Percentiles rank a stretch among this genome's conserved stretches.
phyloP scores from a whole-genome alignment of 257 asterid genomes.

The Capsicum chinense region DNA sequence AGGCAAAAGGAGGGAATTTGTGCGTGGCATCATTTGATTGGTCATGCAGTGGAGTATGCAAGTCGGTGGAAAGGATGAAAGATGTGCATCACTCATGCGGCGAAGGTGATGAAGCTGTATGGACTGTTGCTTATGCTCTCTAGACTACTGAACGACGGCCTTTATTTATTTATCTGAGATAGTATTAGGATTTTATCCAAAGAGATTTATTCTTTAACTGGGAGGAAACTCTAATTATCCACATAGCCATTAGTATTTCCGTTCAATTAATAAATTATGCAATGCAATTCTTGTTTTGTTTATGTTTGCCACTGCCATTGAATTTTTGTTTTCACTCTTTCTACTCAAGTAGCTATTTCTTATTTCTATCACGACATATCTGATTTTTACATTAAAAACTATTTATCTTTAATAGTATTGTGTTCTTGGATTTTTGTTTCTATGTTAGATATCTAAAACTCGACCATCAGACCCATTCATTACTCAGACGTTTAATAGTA shows the following conservation, averaged over 20 bases:
- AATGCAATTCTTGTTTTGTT: background rate
- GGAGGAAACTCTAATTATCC: background rate
- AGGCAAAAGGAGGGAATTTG: constrained; percentile 53
- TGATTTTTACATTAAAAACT: no score
- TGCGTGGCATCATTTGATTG: constrained; percentile 87
- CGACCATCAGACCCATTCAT: no score
- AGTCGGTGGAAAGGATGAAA: constrained; percentile 73
- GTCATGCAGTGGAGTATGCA: constrained; percentile 85
- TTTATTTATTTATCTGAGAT: no score
- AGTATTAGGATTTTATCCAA: background rate
- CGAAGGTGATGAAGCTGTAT: constrained; percentile 66
- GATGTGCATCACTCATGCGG: constrained; percentile 67
- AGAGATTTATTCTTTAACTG: background rate
- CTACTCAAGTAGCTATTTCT: no score
- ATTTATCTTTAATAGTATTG: no score
- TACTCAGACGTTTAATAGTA: no score
- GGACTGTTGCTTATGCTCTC: constrained; percentile 42
- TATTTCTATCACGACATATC: no score
- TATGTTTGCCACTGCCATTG: background rate
- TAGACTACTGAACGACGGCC: background rate
- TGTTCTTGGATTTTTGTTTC: no score
- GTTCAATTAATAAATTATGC: background rate
- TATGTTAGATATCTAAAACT: no score
- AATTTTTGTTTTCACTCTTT: no score
- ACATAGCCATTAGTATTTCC: background rate